Evolutionary conservation across 2,329 filamentous ascomycete species (phyloP).

Genomic region (Raffaelea deltoideospora): DNA sequence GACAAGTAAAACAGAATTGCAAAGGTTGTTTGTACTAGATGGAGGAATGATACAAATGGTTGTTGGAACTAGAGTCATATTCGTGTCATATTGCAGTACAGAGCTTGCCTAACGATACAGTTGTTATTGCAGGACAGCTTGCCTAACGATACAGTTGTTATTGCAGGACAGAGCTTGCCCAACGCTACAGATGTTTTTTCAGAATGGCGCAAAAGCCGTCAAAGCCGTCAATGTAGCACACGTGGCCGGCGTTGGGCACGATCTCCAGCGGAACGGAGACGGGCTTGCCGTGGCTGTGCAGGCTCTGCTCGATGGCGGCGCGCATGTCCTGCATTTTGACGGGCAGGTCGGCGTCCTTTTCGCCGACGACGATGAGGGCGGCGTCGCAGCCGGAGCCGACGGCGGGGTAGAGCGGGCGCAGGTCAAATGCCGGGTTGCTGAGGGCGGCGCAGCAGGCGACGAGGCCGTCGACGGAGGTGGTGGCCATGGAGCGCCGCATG

Average conservation of each 20-base stretch:
- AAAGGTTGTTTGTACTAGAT: too few species aligned
- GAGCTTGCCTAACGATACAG: too few species aligned
- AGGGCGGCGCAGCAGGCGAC: slow-evolving; percentile 25
- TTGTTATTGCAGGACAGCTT: too few species aligned
- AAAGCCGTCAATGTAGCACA: slow-evolving; percentile 21
- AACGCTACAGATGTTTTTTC: not conserved
- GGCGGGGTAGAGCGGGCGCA: slow-evolving; percentile 15
- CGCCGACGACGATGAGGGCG: slow-evolving; percentile 23
- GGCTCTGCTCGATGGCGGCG: slow-evolving; percentile 12
- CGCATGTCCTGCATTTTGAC: slow-evolving; percentile 21
- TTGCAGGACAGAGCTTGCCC: too few species aligned
- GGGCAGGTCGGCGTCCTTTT: slow-evolving; percentile 24
- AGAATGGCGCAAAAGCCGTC: slow-evolving; percentile 15
- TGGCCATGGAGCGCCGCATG: slow-evolving; percentile 16
- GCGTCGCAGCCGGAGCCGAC: slow-evolving; percentile 8
- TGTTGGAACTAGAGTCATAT: too few species aligned
- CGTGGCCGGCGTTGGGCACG: slow-evolving; percentile 21
- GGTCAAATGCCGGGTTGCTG: slow-evolving; percentile 20
- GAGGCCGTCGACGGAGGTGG: slow-evolving; percentile 23
- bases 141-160: too few species aligned
- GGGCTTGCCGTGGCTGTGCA: not conserved
- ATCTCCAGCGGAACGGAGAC: slow-evolving; percentile 16
- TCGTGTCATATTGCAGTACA: too few species aligned
- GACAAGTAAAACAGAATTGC: too few species aligned
- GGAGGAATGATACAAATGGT: too few species aligned